Percentiles rank a stretch among this genome's conserved stretches.
Evolutionary conservation across 176 grass and related monocot species (phyloP).

Genomic region (Typha latifolia): DNA sequence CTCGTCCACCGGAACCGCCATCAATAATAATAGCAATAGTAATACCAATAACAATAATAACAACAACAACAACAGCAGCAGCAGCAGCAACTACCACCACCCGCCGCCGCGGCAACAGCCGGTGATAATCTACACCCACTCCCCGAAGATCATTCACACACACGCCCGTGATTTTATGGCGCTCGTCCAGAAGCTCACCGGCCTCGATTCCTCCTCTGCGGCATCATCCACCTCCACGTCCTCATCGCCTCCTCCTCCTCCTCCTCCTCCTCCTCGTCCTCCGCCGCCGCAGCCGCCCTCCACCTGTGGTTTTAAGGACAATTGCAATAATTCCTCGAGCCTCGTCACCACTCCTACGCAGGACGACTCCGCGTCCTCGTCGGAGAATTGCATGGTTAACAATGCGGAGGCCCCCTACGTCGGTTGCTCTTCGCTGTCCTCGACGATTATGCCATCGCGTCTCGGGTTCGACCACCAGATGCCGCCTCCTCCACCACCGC

Average conservation of each 20-base stretch:
- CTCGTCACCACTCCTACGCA: conserved; percentile 3
- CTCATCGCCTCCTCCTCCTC: background rate
- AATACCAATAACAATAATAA: background rate
- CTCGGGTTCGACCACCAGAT: too few species aligned
- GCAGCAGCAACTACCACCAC: background rate
- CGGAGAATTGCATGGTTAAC: conserved; percentile 25
- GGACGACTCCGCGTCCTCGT: conserved; percentile 38
- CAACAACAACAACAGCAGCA: background rate
- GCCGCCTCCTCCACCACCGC: background rate
- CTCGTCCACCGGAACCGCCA: background rate
- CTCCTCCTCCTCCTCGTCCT: background rate
- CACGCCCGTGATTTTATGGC: conserved; percentile 49
- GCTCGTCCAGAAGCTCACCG: conserved; percentile 72
- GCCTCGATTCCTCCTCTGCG: conserved; percentile 17
- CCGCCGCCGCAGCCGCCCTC: background rate
- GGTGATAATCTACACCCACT: conserved; percentile 61
- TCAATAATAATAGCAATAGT: background rate
- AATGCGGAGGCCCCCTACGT: too few species aligned
- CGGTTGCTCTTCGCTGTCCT: too few species aligned
- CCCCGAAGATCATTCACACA: conserved; percentile 61
- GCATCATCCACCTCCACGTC: background rate
- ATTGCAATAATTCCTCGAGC: background rate
- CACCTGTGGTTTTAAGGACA: too few species aligned
- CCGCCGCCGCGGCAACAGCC: conserved; percentile 15
- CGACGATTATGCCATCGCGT: too few species aligned